Evolutionary conservation across 1,284 basidiomycete species (phyloP).

Genomic region (Irpex sp.): DNA sequence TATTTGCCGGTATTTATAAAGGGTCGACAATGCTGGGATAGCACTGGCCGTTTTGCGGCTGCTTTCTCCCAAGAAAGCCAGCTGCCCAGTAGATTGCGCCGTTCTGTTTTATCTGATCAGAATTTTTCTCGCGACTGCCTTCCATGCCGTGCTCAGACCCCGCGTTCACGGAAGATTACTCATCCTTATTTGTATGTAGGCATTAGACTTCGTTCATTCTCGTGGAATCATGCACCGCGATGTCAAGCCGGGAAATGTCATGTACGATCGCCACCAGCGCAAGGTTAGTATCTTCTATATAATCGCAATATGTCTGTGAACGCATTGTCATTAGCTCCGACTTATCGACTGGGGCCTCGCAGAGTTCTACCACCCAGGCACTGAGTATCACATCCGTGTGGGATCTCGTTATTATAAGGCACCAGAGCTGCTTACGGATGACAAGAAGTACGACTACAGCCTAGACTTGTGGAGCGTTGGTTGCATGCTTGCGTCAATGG

Average conservation of each 20-base stretch:
- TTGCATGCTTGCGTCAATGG: slow-evolving; percentile 88
- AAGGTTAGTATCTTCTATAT: slow-evolving; percentile 41
- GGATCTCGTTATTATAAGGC: slow-evolving; percentile 91
- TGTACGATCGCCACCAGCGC: slow-evolving; percentile 82
- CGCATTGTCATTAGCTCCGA: slow-evolving; percentile 46
- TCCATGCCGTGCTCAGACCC: not conserved
- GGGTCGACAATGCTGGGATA: not conserved
- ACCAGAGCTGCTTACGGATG: slow-evolving; percentile 84
- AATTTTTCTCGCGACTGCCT: not conserved
- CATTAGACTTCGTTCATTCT: slow-evolving; percentile 86
- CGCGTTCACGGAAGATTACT: slow-evolving; percentile 1
- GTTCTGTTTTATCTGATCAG: not conserved
- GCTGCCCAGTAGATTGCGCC: not conserved
- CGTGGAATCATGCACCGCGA: slow-evolving; percentile 91
- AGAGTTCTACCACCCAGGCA: slow-evolving; percentile 88
- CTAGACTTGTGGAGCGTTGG: slow-evolving; percentile 88
- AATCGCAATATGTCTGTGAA: not conserved
- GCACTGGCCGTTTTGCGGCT: not conserved
- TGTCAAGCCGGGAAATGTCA: slow-evolving; percentile 89
- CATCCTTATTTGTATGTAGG: slow-evolving; percentile 37
- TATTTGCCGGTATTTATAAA: not conserved
- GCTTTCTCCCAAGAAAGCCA: not conserved
- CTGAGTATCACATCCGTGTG: slow-evolving; percentile 86
- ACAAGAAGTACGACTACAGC: slow-evolving; percentile 84
- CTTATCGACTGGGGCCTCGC: slow-evolving; percentile 92